Conservation (phyloP, 2,329 filamentous ascomycete genomes). For the Aspergillus hortae region DNA sequence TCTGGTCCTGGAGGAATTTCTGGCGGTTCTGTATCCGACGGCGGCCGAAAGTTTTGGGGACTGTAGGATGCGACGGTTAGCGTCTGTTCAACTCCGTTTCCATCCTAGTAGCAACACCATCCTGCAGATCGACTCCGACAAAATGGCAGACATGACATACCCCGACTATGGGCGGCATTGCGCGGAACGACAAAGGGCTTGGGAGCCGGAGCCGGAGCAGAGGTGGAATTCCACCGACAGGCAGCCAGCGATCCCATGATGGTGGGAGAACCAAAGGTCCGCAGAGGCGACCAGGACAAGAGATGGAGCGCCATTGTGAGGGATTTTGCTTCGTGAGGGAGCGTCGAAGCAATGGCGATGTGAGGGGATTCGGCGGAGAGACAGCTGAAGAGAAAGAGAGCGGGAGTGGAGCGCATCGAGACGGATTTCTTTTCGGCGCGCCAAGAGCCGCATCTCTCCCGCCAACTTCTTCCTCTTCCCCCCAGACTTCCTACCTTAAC, state of each 20-base stretch:
- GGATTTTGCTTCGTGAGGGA: background rate
- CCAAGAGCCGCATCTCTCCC: constrained; percentile 27
- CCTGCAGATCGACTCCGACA: background rate
- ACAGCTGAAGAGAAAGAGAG: background rate
- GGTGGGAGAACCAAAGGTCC: constrained; percentile 16
- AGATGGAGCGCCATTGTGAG: constrained; percentile 27
- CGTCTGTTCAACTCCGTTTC: background rate
- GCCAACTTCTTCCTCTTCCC: constrained; percentile 1
- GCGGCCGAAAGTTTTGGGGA: constrained; percentile 17
- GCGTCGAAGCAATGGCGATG: background rate
- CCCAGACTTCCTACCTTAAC: constrained; percentile 2
- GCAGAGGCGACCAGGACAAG: constrained; percentile 25
- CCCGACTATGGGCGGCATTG: constrained; percentile 13
- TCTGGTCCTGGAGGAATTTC: constrained; percentile 35
- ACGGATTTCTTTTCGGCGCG: constrained; percentile 26
- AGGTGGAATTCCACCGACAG: constrained; percentile 35
- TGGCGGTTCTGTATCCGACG: constrained; percentile 29
- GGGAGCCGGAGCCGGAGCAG: background rate
- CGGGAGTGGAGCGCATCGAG: constrained; percentile 11
- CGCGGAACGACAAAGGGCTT: constrained; percentile 10
- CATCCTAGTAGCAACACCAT: no score
- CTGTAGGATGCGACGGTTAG: constrained; percentile 12
- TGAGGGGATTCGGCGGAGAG: no score
- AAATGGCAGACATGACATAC: constrained; percentile 13
- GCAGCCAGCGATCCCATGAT: constrained; percentile 17